Evolutionary conservation across 2,329 filamentous ascomycete species (phyloP), one percentile per base, ranked within the genome.

Genomic region (Metarhizium rileyi): DNA sequence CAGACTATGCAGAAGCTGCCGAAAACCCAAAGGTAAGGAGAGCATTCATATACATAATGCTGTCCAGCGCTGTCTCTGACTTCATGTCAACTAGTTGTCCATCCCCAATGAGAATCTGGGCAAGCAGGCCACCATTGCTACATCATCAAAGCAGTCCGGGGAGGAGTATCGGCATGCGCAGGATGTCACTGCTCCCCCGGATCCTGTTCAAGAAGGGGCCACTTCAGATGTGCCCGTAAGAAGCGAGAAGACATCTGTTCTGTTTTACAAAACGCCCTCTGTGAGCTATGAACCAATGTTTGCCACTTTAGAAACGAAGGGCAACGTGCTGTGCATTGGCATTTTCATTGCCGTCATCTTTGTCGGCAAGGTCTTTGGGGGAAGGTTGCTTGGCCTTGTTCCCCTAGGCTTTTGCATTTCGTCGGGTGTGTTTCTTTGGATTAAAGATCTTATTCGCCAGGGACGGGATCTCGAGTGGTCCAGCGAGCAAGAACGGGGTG

Each of bases 221-320:
- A 97, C 91, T 0, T 90, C 88, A 25, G 93, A 97, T 66, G 90
- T 97, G 1, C 93, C 93, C 3, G 95, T 97, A 51, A 87, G 90
- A 62, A 91, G 90, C 60, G 91, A 97, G 64, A 96, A 93, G 76
- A 97, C 93, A 3, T 96, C 95, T 54, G 84, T 97, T 18, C 77
- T 96, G 27, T 97, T 97, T 67, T 91, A 96, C 66, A 91, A 93
- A 16, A 97, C 91, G 0, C 91, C 91, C 0, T 86, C 86, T 0
- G 79, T 95, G 56, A 89, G 84, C 70, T 95, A 89, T 62, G 88
- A 95, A 66, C 89, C 90, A 4, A 95, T 90, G 78, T 96, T 87
- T 63, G 78, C 75, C 20, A 68, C 79, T 12, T 67, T 96, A 51
- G 89, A 97, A 68, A 79, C 80, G 56, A 80, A 84, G 9, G 87